phyloP scores from a whole-genome alignment of 345 rosid genomes.

The Ceriops tagal region DNA sequence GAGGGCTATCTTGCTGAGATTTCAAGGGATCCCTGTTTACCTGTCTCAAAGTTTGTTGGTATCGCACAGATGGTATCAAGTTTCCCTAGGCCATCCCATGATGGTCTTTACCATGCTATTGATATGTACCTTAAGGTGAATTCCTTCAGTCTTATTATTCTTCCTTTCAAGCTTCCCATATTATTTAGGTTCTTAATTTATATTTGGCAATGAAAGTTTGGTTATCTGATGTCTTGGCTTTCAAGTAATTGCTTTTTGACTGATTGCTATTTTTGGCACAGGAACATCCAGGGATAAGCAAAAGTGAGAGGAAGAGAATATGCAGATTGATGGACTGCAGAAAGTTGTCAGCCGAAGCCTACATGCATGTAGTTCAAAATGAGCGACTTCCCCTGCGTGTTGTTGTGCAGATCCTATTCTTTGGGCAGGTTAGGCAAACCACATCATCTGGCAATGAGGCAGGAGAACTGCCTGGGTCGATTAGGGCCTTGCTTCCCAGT shows the following conservation, averaged over 20 bases:
- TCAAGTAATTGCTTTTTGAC: not conserved
- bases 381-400: constrained; percentile 33
- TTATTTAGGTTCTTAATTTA: not conserved
- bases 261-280: constrained; percentile 4
- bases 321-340: constrained; percentile 35
- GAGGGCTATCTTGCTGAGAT: constrained; percentile 35
- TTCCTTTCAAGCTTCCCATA: not conserved
- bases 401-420: constrained; percentile 35
- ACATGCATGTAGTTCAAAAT: constrained; percentile 30
- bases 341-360: constrained; percentile 30
- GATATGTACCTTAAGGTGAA: constrained; percentile 35
- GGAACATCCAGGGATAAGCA: constrained; percentile 35
- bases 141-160: not conserved
- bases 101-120: constrained; percentile 30
- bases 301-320: constrained; percentile 34
- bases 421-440: constrained; percentile 31
- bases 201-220: not conserved
- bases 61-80: constrained; percentile 25
- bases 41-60: constrained; percentile 23
- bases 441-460: constrained; percentile 49
- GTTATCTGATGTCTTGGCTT: not conserved
- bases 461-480: constrained; percentile 51
- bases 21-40: constrained; percentile 27
- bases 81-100: constrained; percentile 28
- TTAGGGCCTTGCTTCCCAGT: constrained; percentile 42